Evolutionary conservation across 495 filamentous ascomycete species (phyloP).

Genomic region (Chlorociboria aeruginascens): DNA sequence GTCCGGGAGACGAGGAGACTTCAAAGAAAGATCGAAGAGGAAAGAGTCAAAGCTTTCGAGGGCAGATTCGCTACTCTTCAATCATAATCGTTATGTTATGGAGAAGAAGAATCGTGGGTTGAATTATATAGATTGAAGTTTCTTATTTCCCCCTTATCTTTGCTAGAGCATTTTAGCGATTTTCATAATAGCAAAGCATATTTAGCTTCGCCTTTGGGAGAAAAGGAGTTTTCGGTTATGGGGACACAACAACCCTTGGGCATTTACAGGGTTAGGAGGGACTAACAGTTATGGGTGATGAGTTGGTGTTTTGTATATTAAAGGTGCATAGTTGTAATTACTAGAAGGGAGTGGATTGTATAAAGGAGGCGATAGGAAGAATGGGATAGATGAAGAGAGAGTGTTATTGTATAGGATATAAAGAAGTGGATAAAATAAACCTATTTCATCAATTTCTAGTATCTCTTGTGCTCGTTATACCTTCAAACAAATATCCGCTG

Average conservation of each 20-base stretch:
- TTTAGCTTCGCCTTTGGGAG: not conserved
- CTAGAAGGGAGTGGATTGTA: too few species aligned
- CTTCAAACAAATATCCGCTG: too few species aligned
- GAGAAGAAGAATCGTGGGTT: not conserved
- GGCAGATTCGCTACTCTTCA: constrained; percentile 24
- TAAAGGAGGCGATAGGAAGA: too few species aligned
- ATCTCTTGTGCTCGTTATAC: too few species aligned
- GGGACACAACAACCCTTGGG: not conserved
- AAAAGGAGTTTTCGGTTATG: not conserved
- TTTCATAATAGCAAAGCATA: not conserved
- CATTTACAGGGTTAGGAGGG: too few species aligned
- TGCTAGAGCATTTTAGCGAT: constrained; percentile 3
- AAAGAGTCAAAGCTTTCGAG: constrained; percentile 33
- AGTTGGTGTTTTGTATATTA: too few species aligned
- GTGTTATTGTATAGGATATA: too few species aligned
- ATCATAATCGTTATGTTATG: constrained; percentile 6
- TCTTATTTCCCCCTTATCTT: not conserved
- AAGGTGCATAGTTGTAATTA: too few species aligned
- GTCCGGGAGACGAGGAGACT: constrained; percentile 70
- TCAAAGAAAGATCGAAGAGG: constrained; percentile 40
- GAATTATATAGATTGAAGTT: not conserved
- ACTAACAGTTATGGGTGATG: too few species aligned
- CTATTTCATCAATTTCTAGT: too few species aligned
- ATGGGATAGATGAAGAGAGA: too few species aligned
- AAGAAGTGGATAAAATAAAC: too few species aligned